Conservation (phyloP, 768 basidiomycete species). For the Agrocybe pediades region DNA sequence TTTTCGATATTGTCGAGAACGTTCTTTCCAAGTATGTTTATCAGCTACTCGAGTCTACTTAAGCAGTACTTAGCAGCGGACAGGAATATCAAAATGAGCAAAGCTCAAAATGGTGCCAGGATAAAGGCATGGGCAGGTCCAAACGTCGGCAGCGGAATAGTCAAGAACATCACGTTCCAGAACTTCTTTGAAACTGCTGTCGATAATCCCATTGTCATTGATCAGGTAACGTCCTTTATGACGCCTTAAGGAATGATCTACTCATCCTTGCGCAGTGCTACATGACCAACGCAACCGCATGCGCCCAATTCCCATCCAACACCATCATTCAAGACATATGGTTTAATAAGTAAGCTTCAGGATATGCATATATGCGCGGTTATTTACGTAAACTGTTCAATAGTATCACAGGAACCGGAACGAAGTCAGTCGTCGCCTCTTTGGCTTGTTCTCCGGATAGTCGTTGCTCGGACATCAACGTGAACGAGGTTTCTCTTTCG, state of each 20-base stretch:
- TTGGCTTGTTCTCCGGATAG: constrained; percentile 58
- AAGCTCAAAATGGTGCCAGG: constrained; percentile 66
- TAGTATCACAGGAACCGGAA: constrained; percentile 61
- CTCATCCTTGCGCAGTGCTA: constrained; percentile 48
- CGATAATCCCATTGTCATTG: constrained; percentile 59
- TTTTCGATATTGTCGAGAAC: constrained; percentile 64
- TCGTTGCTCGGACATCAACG: constrained; percentile 50
- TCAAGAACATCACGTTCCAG: constrained; percentile 57
- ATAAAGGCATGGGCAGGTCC: constrained; percentile 71
- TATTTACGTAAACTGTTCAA: neutral
- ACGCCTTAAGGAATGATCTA: too few relatives aligned
- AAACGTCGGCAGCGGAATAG: constrained; percentile 58
- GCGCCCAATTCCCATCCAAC: constrained; percentile 57
- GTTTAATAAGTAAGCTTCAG: constrained; percentile 45
- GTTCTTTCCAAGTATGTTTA: constrained; percentile 44
- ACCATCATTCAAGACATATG: constrained; percentile 57
- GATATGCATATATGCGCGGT: neutral
- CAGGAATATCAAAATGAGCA: constrained; percentile 60
- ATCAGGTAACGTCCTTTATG: neutral
- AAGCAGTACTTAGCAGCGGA: neutral
- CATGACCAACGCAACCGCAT: constrained; percentile 44
- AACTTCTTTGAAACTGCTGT: constrained; percentile 54
- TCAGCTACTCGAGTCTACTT: neutral
- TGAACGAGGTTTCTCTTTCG: constrained; percentile 47
- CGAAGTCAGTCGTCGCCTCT: constrained; percentile 51